Base-by-base conservation (phyloP, 495 filamentous ascomycete genomes). In the Aspergillus kassunensis region DNA sequence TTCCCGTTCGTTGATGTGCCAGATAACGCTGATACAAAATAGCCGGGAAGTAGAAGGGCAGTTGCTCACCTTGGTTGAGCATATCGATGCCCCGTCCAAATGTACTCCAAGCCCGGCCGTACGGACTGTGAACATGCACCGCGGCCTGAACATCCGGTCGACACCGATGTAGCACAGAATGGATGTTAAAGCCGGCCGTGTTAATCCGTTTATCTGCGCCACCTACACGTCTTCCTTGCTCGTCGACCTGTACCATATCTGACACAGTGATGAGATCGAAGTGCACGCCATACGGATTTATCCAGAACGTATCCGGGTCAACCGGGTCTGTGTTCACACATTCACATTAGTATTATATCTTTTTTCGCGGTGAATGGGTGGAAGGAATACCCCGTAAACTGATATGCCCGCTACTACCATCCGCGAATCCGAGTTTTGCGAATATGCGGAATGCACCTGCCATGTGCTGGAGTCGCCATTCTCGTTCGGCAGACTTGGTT, bases 111-210 rank as follows among this genome's bases (percentile, higher is more conserved):
- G 69, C 62, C 34, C 41, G 49, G 0, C 58, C 64, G 45, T 60
- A 51, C 12, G 62, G 53, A 5, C 51, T 45, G 51, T 69, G 68
- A 1, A 56, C 56, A 54, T 69, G 67, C 35, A 59, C 62, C 4
- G 60, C 64, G 12, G 67, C 68, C 37, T 67, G 37, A 16, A 71
- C 55, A 53, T 70, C 65, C 15, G 61, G 63, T 19, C 68, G 53
- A 2, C 51, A 57, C 21, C 50, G 56, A 36, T 70, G 67, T 1
- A 70, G 44, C 2, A 54, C 65, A 6, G 29, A 49, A 49, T 70
- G 83, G 59, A 86, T 86, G 18, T 76, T 65, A 55, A 81, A 85
- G 13, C 79, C 83, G 1, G 83, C 80, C 4, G 74, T 71, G 63
- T 85, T 85, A 46, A 71, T 9, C 31, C 53, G 5, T 0, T 4